Evolutionary conservation across 208 protist species (phyloP).

Genomic region (Entamoeba invadens): DNA sequence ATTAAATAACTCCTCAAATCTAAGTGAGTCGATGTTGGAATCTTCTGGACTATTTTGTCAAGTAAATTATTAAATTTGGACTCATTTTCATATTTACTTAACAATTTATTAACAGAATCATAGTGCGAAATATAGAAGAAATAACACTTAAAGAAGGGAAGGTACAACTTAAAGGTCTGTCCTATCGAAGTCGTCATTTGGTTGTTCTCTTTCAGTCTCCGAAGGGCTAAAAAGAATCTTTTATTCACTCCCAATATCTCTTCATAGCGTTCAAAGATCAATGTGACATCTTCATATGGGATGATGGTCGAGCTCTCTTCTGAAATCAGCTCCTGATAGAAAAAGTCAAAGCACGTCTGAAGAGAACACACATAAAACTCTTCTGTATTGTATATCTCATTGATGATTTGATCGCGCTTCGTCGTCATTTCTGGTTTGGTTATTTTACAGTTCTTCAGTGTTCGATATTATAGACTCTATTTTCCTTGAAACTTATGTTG

Average conservation of each 20-base stretch:
- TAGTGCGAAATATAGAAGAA: not conserved
- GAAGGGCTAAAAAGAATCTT: not conserved
- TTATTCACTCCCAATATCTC: not conserved
- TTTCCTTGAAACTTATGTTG: no score
- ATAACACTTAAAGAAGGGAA: not conserved
- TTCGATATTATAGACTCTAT: no score
- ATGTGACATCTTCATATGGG: not conserved
- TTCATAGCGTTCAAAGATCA: not conserved
- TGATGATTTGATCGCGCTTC: not conserved
- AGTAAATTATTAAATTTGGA: not conserved
- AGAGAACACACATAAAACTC: not conserved
- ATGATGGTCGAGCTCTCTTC: not conserved
- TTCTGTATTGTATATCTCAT: not conserved
- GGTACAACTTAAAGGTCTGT: not conserved
- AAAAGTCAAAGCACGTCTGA: not conserved
- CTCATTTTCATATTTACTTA: not conserved
- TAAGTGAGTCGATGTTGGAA: not conserved
- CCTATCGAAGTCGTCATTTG: not conserved
- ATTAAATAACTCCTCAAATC: conserved; percentile 1
- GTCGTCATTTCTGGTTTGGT: no score
- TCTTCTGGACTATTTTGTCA: not conserved
- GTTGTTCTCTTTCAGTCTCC: not conserved
- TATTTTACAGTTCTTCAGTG: no score
- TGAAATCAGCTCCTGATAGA: not conserved
- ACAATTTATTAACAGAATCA: not conserved